Evolutionary conservation across 2,329 filamentous ascomycete genomes (phyloP).

Genomic region (Aureobasidium sp.): DNA sequence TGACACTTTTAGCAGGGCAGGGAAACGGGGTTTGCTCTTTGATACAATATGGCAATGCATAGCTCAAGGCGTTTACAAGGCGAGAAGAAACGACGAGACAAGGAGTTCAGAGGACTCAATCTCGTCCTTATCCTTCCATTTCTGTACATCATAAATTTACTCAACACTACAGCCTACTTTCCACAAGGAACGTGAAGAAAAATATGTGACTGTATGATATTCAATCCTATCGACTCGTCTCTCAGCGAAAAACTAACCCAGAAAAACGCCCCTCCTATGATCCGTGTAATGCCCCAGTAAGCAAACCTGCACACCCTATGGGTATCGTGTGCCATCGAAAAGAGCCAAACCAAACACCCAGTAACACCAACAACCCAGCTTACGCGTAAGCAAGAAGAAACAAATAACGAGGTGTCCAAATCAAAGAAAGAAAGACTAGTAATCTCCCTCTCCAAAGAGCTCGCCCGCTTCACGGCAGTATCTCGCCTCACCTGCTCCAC

Average conservation of each 20-base stretch:
- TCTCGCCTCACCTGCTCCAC: conserved; percentile 52
- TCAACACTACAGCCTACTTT: background rate
- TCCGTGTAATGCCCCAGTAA: background rate
- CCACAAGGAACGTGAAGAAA: background rate
- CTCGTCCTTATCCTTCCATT: background rate
- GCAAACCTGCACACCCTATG: background rate
- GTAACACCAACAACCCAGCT: background rate
- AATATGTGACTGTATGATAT: background rate
- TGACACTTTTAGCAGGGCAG: background rate
- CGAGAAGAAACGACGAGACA: background rate
- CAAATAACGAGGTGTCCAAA: background rate
- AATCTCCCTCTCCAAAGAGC: conserved; percentile 61
- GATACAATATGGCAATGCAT: background rate
- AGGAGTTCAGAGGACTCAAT: background rate
- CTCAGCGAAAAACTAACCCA: background rate
- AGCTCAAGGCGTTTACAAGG: conserved; percentile 5
- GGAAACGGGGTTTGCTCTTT: background rate
- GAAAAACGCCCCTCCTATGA: background rate
- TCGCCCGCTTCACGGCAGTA: conserved; percentile 90
- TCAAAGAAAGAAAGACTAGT: background rate
- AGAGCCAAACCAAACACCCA: background rate
- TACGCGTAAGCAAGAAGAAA: background rate
- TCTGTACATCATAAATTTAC: background rate
- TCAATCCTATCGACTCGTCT: background rate
- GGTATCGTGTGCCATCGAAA: background rate